A percentile compares a stretch with the other conserved stretches of the same genome.
Conservation (phyloP, 345 rosid genomes). For the Odontarrhena argentea region DNA sequence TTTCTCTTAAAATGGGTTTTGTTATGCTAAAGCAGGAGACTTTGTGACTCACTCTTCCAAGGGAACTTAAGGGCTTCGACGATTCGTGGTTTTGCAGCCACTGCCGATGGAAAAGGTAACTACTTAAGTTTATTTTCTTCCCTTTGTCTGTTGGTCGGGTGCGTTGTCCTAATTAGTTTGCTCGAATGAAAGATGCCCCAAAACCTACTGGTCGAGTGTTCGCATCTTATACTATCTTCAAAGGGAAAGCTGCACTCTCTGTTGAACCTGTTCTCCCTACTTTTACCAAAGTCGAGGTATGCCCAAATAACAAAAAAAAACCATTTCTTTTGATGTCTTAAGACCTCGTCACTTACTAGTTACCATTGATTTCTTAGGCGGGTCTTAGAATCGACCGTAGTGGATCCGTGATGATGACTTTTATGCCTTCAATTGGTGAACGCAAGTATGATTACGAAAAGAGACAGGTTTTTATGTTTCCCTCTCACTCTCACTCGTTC, state of each 20-base stretch:
- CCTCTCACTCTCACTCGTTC: background rate
- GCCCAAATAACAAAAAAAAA: too few relatives aligned
- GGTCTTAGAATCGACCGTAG: constrained; percentile 59
- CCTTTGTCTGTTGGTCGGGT: background rate
- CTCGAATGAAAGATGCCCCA: constrained; percentile 34
- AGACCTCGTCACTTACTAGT: constrained; percentile 10
- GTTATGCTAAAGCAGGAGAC: constrained; percentile 43
- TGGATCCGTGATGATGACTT: constrained; percentile 75
- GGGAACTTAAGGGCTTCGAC: constrained; percentile 31
- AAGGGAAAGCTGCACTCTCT: constrained; percentile 90
- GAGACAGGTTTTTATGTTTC: constrained; percentile 58
- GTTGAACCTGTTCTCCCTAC: constrained; percentile 72
- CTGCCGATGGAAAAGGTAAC: constrained; percentile 46
- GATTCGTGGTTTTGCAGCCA: constrained; percentile 42
- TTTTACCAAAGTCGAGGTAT: constrained; percentile 60
- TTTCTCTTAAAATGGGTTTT: background rate
- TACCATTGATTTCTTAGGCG: constrained; percentile 52
- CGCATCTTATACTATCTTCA: constrained; percentile 75
- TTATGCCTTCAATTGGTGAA: constrained; percentile 79
- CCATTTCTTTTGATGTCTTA: background rate
- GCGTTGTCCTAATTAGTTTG: constrained; percentile 7
- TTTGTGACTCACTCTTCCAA: constrained; percentile 36
- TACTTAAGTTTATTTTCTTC: background rate
- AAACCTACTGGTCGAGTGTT: constrained; percentile 52
- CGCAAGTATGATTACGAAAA: constrained; percentile 86